Percentiles rank a stretch among this genome's conserved stretches.
These are phyloP conservation scores for Cenchrus fungigraminus DNA, from an alignment of 176 grass and related monocot genomes.

Conservation along the genomic window DNA sequence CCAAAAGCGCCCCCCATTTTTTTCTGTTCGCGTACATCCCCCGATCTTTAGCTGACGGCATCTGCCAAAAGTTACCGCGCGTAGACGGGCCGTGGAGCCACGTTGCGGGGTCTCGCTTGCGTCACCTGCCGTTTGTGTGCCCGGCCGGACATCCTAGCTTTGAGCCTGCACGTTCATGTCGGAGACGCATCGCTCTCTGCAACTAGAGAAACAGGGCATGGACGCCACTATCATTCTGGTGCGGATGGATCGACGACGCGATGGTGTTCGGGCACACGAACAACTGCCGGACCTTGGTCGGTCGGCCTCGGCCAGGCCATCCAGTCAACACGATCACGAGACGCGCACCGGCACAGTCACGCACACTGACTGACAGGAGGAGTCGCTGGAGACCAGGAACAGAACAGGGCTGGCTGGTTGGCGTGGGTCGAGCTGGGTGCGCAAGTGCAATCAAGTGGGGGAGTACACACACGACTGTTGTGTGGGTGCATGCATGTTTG, in stretches of 20 bases:
- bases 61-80: slow-evolving; percentile 25
- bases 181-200: not conserved
- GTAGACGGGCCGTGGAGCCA: not conserved
- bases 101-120: not conserved
- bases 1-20: not conserved
- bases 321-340: not conserved
- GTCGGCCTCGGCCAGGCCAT: not conserved
- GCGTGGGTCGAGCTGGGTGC: too few species aligned
- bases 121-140: not conserved
- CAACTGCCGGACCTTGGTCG: not conserved
- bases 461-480: not conserved
- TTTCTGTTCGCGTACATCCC: not conserved
- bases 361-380: not conserved
- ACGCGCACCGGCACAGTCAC: not conserved
- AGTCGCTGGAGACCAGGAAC: too few species aligned
- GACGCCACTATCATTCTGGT: not conserved
- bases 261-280: not conserved
- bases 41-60: slow-evolving; percentile 1
- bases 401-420: too few species aligned
- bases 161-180: slow-evolving; percentile 10
- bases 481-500: not conserved
- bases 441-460: not conserved
- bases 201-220: not conserved
- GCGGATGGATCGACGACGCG: not conserved
- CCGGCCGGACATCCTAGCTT: not conserved